These are phyloP conservation scores for Penicillium fuscoglaucum DNA, from an alignment of 2,329 filamentous ascomycete genomes.

Conservation along the genomic window DNA sequence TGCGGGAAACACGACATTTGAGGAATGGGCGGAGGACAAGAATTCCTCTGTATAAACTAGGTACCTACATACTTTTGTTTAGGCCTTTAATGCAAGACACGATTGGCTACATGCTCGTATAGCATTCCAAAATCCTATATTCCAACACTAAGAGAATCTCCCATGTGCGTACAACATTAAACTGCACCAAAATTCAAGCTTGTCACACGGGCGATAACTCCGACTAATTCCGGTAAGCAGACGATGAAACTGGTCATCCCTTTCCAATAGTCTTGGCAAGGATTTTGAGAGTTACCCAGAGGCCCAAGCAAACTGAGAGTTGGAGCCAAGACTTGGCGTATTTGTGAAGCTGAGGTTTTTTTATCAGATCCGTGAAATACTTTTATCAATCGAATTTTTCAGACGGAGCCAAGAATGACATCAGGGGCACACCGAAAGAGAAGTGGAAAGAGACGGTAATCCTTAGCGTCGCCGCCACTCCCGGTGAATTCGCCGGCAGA, in stretches of 20 bases:
- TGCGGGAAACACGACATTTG: not conserved
- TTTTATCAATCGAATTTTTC: not conserved
- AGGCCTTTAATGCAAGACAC: not conserved
- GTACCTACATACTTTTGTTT: not conserved
- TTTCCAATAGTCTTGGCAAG: not conserved
- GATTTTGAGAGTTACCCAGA: not conserved
- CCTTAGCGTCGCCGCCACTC: not conserved
- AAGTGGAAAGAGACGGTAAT: not conserved
- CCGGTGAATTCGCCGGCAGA: not conserved
- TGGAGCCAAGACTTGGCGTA: slow-evolving; percentile 5
- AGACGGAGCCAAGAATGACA: not conserved
- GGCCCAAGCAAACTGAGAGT: slow-evolving; percentile 1
- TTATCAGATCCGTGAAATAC: not conserved
- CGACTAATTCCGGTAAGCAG: not conserved
- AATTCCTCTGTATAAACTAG: not conserved
- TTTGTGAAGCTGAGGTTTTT: not conserved
- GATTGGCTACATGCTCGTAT: not conserved
- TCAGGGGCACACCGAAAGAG: not conserved
- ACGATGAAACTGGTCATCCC: not conserved
- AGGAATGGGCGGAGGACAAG: slow-evolving; percentile 4
- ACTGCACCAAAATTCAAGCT: not conserved
- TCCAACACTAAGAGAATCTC: not conserved
- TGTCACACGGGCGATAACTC: not conserved
- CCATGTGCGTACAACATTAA: not conserved
- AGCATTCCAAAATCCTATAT: not conserved